phyloP scores from a whole-genome alignment of 768 basidiomycete genomes.

The Termitomyces sp. region DNA sequence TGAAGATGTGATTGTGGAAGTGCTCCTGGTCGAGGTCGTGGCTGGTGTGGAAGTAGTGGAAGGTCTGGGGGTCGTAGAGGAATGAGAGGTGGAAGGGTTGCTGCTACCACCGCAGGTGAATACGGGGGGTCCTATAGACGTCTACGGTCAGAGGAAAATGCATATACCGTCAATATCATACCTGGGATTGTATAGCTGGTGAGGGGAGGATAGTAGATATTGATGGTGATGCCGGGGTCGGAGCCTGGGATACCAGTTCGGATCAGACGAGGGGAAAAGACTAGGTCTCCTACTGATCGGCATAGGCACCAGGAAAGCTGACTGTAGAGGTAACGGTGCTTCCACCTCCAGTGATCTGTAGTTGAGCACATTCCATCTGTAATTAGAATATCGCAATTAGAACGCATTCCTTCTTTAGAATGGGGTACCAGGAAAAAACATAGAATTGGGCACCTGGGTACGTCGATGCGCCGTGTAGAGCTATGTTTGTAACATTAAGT shows the following conservation, averaged over 20 bases:
- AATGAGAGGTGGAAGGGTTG: conserved; percentile 6
- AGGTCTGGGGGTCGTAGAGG: not conserved
- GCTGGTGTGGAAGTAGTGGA: not conserved
- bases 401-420: not conserved
- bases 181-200: conserved; percentile 38
- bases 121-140: conserved; percentile 28
- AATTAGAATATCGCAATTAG: not conserved
- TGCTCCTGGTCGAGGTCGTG: conserved; percentile 3
- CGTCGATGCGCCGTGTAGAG: conserved; percentile 37
- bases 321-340: conserved; percentile 38
- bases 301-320: conserved; percentile 46
- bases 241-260: conserved; percentile 20
- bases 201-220: conserved; percentile 41
- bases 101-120: conserved; percentile 30
- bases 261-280: not conserved
- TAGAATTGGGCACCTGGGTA: conserved; percentile 61
- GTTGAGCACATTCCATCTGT: conserved; percentile 47
- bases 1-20: conserved; percentile 15
- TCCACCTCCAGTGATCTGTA: conserved; percentile 43
- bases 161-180: conserved; percentile 4
- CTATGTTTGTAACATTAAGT: conserved; percentile 16
- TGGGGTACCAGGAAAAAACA: conserved; percentile 26
- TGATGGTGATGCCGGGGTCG: conserved; percentile 43
- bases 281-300: conserved; percentile 17
- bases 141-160: not conserved